Base-by-base conservation (phyloP, 257 asterid species). In the Paulownia fortunei region DNA sequence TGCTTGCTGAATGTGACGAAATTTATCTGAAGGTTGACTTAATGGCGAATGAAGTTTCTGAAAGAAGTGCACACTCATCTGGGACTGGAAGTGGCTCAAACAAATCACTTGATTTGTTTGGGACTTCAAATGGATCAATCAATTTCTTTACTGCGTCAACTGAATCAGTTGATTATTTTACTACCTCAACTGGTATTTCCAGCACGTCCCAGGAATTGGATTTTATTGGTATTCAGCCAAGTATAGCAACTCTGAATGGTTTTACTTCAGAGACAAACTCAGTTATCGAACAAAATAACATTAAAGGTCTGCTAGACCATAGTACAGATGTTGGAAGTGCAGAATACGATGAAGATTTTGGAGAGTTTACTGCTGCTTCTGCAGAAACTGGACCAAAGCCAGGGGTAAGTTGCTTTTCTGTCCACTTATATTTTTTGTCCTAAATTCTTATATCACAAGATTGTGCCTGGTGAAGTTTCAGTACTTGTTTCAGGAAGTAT, bases 331-430 rank as follows among this genome's bases (percentile, higher is more conserved):
- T 73, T 77, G 83, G 27, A 59, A 73, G 47, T 37, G 77, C 62
- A 78, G 91, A 92, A 60, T 72, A 67, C 27, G 92, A 88, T 72
- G 96, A 87, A 24, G 92, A 86, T 74, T 87, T 88, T 86, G 96
- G 94, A 78, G 93, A 88, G 18, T 91, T 93, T 83, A 76, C 89
- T 16, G 81, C 81, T 55, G 96, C 94, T 63, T 79, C 81, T 51
- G 73, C 83, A 64, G 93, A 80, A 83, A 65, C 77, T 85, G 92
- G 61, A 78, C 73, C 78, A 78, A 69, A 69, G 74, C 72, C 66
- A 36, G 86, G 73, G 87, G 97, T 93, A 72, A 62, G 78, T 81
- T 66, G 10, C 77, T 63, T 34, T n/a, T 63, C 58, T 69, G 36
- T 46, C 62, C 51, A 24, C 44, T 30, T 75, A 32, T 15, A 1